A percentile compares a stretch with the other conserved stretches of the same genome.
Conservation (phyloP, 345 rosid genomes). For the Odontarrhena argentea region DNA sequence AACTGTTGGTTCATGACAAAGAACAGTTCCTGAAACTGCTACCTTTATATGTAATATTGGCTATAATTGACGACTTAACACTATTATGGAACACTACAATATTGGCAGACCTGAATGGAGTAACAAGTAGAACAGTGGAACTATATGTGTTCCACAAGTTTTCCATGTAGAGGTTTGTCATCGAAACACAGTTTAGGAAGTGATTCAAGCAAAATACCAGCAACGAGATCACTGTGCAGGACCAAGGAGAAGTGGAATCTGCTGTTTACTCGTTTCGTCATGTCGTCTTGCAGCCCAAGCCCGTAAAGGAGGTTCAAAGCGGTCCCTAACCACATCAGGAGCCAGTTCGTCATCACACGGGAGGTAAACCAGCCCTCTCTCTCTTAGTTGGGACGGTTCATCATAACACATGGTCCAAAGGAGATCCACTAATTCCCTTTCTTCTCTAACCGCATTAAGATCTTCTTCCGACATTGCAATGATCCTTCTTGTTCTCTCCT, state of each 20-base stretch:
- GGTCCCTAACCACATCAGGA: conserved; percentile 74
- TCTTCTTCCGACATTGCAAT: conserved; percentile 73
- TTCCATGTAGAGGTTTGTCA: neutral
- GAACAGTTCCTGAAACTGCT: neutral
- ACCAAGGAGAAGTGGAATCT: conserved; percentile 65
- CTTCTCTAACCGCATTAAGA: conserved; percentile 79
- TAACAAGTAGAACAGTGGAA: neutral
- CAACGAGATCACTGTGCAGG: conserved; percentile 44
- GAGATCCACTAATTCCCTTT: conserved; percentile 75
- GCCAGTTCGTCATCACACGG: conserved; percentile 73
- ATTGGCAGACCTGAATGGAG: neutral
- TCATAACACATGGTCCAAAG: conserved; percentile 74
- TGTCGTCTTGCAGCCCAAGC: conserved; percentile 60
- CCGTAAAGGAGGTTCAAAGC: conserved; percentile 80
- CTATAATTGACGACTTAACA: neutral
- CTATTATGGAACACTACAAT: neutral
- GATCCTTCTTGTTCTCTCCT: conserved; percentile 64
- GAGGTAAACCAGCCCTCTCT: conserved; percentile 72
- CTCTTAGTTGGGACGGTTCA: conserved; percentile 69
- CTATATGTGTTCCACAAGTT: neutral
- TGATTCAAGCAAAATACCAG: conserved; percentile 2
- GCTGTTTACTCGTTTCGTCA: conserved; percentile 30
- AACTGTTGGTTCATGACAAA: neutral
- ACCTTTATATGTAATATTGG: too few relatives aligned
- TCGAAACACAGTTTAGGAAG: neutral